phyloP scores from a whole-genome alignment of 139 green algal genomes.

The Pseudopediastrum boryanum region DNA sequence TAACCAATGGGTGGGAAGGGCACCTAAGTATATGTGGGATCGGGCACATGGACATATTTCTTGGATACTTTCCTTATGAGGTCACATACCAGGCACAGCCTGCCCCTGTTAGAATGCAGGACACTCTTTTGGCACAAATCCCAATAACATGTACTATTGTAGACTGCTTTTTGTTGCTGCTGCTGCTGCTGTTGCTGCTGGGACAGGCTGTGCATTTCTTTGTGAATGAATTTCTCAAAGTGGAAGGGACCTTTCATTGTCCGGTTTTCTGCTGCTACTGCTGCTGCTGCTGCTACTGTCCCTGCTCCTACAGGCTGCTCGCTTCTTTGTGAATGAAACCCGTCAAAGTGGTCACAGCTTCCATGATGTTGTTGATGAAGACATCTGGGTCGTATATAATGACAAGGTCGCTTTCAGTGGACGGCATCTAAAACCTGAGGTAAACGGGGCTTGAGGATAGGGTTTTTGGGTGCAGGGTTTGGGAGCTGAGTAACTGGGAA shows the following conservation, averaged over 20 bases:
- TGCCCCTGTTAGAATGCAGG: no score
- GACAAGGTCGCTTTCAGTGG: conserved; percentile 66
- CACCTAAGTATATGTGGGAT: no score
- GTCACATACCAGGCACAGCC: no score
- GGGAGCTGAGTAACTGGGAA: background rate
- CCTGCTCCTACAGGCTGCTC: conserved; percentile 41
- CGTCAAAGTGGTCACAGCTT: conserved; percentile 66
- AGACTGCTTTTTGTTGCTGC: background rate
- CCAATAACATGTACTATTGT: no score
- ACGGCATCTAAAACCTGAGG: conserved; percentile 26
- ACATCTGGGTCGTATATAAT: conserved; percentile 84
- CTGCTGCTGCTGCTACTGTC: background rate
- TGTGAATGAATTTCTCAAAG: no score
- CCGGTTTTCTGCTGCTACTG: background rate
- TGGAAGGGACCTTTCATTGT: no score
- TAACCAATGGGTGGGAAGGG: no score
- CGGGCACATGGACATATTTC: no score
- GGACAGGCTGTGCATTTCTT: no score
- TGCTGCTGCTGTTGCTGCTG: background rate
- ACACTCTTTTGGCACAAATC: no score
- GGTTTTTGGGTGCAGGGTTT: background rate
- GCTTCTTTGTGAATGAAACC: conserved; percentile 73
- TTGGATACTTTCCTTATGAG: no score
- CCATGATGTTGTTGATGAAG: conserved; percentile 56
- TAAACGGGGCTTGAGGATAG: background rate